A percentile compares a stretch with the other conserved stretches of the same genome.
phyloP scores from a whole-genome alignment of 2,329 filamentous ascomycete genomes.

The Zymoseptoria crescenta region DNA sequence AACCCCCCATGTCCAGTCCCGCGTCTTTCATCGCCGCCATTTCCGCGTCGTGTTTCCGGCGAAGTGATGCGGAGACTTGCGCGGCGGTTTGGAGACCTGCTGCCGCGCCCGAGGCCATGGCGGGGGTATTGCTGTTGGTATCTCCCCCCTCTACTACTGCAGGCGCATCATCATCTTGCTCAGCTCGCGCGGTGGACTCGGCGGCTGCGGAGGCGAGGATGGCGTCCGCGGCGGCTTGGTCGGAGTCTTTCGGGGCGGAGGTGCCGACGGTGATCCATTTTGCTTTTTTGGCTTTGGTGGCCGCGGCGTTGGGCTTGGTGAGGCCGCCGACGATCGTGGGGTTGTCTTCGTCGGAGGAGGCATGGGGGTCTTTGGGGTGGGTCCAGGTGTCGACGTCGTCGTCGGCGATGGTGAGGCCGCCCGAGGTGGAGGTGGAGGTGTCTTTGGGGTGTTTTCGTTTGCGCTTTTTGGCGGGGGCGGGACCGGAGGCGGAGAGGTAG shows the following conservation, averaged over 20 bases:
- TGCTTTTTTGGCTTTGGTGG: conserved; percentile 52
- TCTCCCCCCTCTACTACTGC: conserved; percentile 46
- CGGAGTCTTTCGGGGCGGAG: conserved; percentile 41
- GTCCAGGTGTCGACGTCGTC: conserved; percentile 49
- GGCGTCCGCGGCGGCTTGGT: conserved; percentile 54
- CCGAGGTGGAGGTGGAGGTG: conserved; percentile 28
- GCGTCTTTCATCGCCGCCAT: conserved; percentile 40
- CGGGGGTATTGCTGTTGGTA: conserved; percentile 41
- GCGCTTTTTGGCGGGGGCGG: conserved; percentile 47
- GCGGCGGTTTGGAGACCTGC: conserved; percentile 81
- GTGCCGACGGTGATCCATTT: conserved; percentile 70
- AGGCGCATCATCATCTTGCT: conserved; percentile 36
- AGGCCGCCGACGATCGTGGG: conserved; percentile 33
- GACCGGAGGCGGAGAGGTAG: conserved; percentile 64
- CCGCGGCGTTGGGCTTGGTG: conserved; percentile 38
- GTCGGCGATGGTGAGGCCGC: conserved; percentile 42
- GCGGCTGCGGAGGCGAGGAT: conserved; percentile 30
- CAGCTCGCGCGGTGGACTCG: conserved; percentile 24
- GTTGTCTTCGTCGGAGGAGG: conserved; percentile 48
- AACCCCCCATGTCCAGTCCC: conserved; percentile 36
- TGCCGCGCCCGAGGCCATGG: conserved; percentile 81
- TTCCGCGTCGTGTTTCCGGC: conserved; percentile 60
- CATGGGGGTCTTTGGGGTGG: conserved; percentile 41
- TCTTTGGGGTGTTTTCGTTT: conserved; percentile 39
- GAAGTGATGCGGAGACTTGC: conserved; percentile 53